Evolutionary conservation across 2,329 filamentous ascomycete species (phyloP).

Genomic region (Colletotrichum shisoi): DNA sequence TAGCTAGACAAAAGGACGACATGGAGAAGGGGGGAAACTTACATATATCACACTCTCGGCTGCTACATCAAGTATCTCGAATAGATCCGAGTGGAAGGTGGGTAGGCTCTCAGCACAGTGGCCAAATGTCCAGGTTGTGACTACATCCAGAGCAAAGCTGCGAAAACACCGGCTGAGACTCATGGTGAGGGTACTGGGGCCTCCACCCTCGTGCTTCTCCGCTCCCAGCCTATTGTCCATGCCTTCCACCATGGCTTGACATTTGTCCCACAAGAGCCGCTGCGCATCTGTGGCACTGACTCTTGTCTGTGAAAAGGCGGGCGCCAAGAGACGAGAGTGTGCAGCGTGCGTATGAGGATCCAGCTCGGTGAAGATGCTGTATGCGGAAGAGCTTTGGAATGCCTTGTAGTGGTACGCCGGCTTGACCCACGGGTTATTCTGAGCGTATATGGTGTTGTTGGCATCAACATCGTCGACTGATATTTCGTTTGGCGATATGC

Average conservation of each 20-base stretch:
- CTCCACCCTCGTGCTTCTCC: too few relatives aligned
- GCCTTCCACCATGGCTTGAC: slow-evolving; percentile 4
- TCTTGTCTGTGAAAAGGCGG: slow-evolving; percentile 16
- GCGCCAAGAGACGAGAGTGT: slow-evolving; percentile 13
- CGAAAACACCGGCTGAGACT: slow-evolving; percentile 10
- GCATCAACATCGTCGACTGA: slow-evolving; percentile 20
- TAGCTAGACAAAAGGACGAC: too few relatives aligned
- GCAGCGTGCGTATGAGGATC: slow-evolving; percentile 14
- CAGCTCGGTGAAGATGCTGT: slow-evolving; percentile 29
- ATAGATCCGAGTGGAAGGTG: slow-evolving; percentile 6
- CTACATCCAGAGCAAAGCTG: slow-evolving; percentile 15
- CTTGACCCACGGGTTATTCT: slow-evolving; percentile 22
- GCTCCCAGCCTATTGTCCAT: neutral
- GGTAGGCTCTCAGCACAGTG: slow-evolving; percentile 11
- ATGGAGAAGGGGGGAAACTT: neutral
- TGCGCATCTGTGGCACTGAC: slow-evolving; percentile 1
- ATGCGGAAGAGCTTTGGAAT: slow-evolving; percentile 16
- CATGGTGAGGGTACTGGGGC: neutral
- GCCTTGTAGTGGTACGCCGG: slow-evolving; percentile 24
- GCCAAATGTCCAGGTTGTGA: slow-evolving; percentile 27
- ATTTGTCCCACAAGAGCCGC: slow-evolving; percentile 12
- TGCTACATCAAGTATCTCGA: slow-evolving; percentile 18
- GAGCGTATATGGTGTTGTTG: slow-evolving; percentile 19
- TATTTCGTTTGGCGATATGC: slow-evolving; percentile 30
- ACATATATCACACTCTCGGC: slow-evolving; percentile 25